A percentile compares a stretch with the other conserved stretches of the same genome.
Evolutionary conservation across 306 rosid genomes (phyloP).

Genomic region (Ormosia semicastrata): DNA sequence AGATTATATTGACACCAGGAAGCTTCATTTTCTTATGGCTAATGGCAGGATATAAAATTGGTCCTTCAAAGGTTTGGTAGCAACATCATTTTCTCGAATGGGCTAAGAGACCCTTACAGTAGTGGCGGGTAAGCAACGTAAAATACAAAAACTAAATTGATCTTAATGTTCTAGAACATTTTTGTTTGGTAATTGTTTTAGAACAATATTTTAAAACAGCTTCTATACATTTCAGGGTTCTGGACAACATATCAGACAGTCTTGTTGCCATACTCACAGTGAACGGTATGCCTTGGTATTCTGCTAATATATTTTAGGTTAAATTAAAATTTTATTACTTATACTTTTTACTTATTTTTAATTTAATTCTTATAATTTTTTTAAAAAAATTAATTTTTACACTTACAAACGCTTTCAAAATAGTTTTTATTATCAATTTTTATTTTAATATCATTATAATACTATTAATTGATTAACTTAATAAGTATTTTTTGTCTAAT

Average conservation of each 20-base stretch:
- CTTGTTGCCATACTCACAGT: constrained; percentile 39
- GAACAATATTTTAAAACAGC: neutral
- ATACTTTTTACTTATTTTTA: too few relatives aligned
- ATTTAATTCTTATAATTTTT: too few relatives aligned
- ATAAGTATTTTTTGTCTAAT: too few relatives aligned
- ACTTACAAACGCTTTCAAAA: too few relatives aligned
- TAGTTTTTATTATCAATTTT: too few relatives aligned
- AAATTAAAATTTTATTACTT: too few relatives aligned
- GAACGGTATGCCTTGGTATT: constrained; percentile 26
- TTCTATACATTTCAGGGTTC: constrained; percentile 39
- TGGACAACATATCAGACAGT: constrained; percentile 45
- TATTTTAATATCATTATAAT: too few relatives aligned
- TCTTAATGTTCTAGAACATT: neutral
- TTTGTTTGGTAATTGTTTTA: neutral
- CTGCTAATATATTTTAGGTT: neutral
- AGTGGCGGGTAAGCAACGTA: constrained; percentile 51
- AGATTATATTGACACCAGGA: neutral
- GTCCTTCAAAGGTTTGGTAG: constrained; percentile 54
- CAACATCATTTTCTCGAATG: constrained; percentile 76
- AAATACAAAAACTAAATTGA: neutral
- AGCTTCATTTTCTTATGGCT: neutral
- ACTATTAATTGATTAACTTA: too few relatives aligned
- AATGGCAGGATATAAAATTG: constrained; percentile 50
- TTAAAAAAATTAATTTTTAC: too few relatives aligned
- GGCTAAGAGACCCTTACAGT: constrained; percentile 65